A percentile compares a stretch with the other conserved stretches of the same genome.
Conservation (phyloP, 352 stramenopile genomes). For the Thraustochytrium striatum region DNA sequence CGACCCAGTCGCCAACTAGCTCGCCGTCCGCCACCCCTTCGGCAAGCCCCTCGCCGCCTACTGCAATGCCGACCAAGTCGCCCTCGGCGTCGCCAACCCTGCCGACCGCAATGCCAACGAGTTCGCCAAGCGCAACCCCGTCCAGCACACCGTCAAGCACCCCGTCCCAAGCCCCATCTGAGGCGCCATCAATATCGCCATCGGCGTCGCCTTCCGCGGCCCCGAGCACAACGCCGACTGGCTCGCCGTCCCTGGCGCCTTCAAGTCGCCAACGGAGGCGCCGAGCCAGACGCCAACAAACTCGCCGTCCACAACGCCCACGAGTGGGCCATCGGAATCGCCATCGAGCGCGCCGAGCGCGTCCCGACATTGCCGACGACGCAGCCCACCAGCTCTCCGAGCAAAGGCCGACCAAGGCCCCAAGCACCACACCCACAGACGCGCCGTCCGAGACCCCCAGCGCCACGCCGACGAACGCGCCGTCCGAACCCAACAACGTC, state of each 20-base stretch:
- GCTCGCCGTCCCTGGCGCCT: neutral
- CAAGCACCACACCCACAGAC: slow-evolving; percentile 10
- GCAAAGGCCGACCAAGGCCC: neutral
- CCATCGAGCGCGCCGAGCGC: slow-evolving; percentile 9
- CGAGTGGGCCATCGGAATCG: slow-evolving; percentile 13
- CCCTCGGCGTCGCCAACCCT: slow-evolving; percentile 29
- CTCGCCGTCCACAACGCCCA: neutral
- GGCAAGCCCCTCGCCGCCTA: slow-evolving; percentile 1
- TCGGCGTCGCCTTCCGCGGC: neutral
- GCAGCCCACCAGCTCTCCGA: no score
- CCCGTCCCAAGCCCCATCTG: slow-evolving; percentile 13
- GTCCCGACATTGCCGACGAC: no score
- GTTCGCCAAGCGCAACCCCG: slow-evolving; percentile 18
- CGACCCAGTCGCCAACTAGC: slow-evolving; percentile 13
- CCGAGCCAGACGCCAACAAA: slow-evolving; percentile 21
- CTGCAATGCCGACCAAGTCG: neutral
- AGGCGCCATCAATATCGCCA: slow-evolving; percentile 39
- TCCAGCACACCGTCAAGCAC: slow-evolving; percentile 20
- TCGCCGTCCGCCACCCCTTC: slow-evolving; percentile 2
- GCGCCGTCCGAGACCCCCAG: no score
- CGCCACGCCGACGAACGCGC: no score
- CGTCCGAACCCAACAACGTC: neutral
- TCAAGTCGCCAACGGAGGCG: slow-evolving; percentile 9
- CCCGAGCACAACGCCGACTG: neutral
- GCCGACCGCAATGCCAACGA: neutral